Conservation (phyloP, 2,329 filamentous ascomycete species). For the Exophiala calicioides region DNA sequence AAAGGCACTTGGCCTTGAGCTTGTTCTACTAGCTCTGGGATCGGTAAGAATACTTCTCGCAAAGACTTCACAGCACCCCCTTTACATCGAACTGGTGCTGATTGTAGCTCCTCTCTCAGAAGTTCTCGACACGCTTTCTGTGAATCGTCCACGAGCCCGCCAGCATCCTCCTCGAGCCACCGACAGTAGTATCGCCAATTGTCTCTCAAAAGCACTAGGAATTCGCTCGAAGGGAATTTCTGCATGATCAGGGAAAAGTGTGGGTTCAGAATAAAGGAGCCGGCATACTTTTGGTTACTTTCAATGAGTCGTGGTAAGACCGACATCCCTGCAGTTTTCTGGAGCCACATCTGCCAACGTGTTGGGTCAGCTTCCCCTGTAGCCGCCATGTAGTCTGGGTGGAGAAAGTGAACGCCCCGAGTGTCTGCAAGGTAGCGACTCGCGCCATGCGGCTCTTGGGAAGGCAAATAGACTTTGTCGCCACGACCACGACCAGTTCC, state of each 20-base stretch:
- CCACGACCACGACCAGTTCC: constrained; percentile 4
- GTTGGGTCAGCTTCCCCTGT: constrained; percentile 1
- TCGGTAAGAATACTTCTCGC: constrained; percentile 5
- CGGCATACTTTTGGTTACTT: neutral
- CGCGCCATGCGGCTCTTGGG: constrained; percentile 1
- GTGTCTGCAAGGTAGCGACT: constrained; percentile 6
- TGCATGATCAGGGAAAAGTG: constrained; percentile 8
- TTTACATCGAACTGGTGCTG: constrained; percentile 2
- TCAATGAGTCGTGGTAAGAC: constrained; percentile 6
- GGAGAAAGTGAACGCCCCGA: constrained; percentile 4
- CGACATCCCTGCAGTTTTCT: constrained; percentile 4
- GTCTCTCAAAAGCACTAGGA: constrained; percentile 7
- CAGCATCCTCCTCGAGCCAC: constrained; percentile 8
- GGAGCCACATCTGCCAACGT: constrained; percentile 6
- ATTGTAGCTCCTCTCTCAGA: constrained; percentile 1
- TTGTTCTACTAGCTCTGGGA: constrained; percentile 8
- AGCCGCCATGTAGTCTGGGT: constrained; percentile 4
- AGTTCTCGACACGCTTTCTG: neutral
- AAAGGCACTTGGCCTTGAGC: constrained; percentile 13
- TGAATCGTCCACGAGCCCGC: neutral
- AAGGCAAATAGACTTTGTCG: constrained; percentile 6
- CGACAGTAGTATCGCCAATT: constrained; percentile 7
- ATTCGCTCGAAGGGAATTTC: constrained; percentile 1
- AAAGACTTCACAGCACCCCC: constrained; percentile 2
- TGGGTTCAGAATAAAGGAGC: constrained; percentile 3